These are phyloP conservation scores for Mucor indicus DNA, from an alignment of 371 early-diverging fungal genomes.

Conservation along the genomic window DNA sequence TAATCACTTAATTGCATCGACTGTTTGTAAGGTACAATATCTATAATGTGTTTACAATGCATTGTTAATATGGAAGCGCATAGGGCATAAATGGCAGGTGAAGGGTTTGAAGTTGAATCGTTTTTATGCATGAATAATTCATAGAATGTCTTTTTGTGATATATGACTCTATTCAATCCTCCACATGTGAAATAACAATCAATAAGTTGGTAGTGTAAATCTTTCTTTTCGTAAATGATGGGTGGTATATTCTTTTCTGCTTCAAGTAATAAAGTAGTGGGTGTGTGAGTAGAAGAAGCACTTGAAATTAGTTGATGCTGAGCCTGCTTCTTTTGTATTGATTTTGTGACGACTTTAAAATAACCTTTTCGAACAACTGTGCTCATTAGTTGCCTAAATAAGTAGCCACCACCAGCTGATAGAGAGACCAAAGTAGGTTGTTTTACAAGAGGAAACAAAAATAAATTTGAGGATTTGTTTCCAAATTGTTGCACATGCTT, in stretches of 20 bases:
- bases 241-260: background rate
- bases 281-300: background rate
- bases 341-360: conserved; percentile 2
- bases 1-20: conserved; percentile 17
- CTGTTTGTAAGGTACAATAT: conserved; percentile 24
- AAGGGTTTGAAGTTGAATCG: conserved; percentile 14
- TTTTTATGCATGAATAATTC: conserved; percentile 23
- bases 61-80: conserved; percentile 30
- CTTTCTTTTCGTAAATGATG: background rate
- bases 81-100: conserved; percentile 32
- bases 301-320: background rate
- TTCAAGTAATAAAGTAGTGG: background rate
- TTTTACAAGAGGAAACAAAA: background rate
- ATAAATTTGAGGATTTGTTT: no score
- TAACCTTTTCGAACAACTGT: conserved; percentile 8
- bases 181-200: conserved; percentile 36
- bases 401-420: conserved; percentile 9
- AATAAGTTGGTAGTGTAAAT: conserved; percentile 16
- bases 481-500: conserved; percentile 9
- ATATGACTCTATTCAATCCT: conserved; percentile 19
- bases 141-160: conserved; percentile 35
- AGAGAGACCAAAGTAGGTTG: conserved; percentile 13
- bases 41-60: conserved; percentile 25
- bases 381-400: conserved; percentile 1
- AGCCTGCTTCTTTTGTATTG: conserved; percentile 2